Conservation (phyloP, 208 protist species). For the Leishmania aethiopica region DNA sequence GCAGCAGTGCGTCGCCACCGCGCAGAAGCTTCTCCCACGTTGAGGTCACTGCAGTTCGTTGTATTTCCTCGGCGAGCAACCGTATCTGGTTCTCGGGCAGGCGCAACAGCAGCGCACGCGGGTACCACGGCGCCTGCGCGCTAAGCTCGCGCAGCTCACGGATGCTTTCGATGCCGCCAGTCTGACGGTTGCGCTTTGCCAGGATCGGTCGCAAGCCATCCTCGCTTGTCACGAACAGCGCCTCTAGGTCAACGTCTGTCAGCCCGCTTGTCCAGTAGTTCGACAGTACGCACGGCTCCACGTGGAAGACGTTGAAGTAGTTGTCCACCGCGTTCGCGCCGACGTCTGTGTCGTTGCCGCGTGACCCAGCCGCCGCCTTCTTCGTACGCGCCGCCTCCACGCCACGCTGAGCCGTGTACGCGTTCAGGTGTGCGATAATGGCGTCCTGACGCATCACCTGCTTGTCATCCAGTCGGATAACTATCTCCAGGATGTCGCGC, state of each 20-base stretch:
- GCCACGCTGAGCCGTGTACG: slow-evolving; percentile 48
- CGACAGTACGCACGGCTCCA: slow-evolving; percentile 77
- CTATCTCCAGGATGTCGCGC: slow-evolving; percentile 73
- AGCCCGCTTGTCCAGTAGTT: slow-evolving; percentile 78
- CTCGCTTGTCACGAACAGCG: slow-evolving; percentile 69
- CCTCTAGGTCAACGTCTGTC: slow-evolving; percentile 67
- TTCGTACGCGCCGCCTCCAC: slow-evolving; percentile 43
- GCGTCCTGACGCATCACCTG: slow-evolving; percentile 67
- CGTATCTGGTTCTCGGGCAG: slow-evolving; percentile 50
- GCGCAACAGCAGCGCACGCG: slow-evolving; percentile 50
- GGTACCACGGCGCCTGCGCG: slow-evolving; percentile 41
- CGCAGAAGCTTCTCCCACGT: slow-evolving; percentile 58
- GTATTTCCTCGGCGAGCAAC: slow-evolving; percentile 41
- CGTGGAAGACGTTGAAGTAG: slow-evolving; percentile 78
- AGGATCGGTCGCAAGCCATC: slow-evolving; percentile 64
- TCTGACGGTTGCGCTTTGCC: slow-evolving; percentile 66
- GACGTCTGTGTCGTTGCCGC: slow-evolving; percentile 10
- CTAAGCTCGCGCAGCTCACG: slow-evolving; percentile 69
- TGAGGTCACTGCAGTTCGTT: slow-evolving; percentile 37
- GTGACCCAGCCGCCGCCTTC: slow-evolving; percentile 10
- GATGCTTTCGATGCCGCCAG: slow-evolving; percentile 68
- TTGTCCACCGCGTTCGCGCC: slow-evolving; percentile 30
- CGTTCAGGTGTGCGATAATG: slow-evolving; percentile 69
- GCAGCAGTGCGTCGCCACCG: slow-evolving; percentile 49
- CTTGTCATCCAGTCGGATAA: slow-evolving; percentile 77